Base-by-base conservation (phyloP, 768 basidiomycete species). In the Krasilnikovozyma curviuscula region DNA sequence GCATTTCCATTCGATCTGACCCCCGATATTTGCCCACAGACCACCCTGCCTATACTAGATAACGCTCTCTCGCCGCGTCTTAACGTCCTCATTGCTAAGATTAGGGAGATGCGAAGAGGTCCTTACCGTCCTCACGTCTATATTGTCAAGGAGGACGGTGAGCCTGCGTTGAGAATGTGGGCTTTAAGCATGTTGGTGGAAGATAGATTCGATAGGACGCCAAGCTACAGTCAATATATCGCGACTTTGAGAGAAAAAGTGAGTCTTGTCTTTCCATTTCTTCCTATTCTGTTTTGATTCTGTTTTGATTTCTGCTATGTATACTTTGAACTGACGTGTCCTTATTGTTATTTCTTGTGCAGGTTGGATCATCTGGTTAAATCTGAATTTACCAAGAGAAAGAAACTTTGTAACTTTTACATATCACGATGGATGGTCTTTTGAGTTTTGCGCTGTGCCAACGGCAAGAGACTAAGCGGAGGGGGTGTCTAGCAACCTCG, bases 131-230 rank as follows among this genome's bases (percentile, higher is more conserved):
- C 30, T 19, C 32, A 48, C n/a, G 35, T 41, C 19, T 98, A 95
- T 59, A 70, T 95, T 44, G 88, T 97, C 59, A 98, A 97, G 67
- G 88, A 95, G 63, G 93, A 98, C 56, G 91, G 88, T 51, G 93
- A 98, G 65, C 83, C 86, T 6, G 80, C 88, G 38, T 69, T 98
- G 59, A 72, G 89, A 52, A 72, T 88, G 50, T 98, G 93, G 93
- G 93, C 91, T 1, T 72, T 98, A 52, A 86, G 83, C 60, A 75
- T 76, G 58, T 74, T 98, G 55, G 81, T 97, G 56, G 91, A 97
- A 67, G 93, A 97, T 65, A 79, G 93, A 49, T 79, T 84, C 58
- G 93, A 98, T 63, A 78, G 83, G 52, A 69, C 85, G 60, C 88
- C 88, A 41, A 93, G 88, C 63, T 98, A 97, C 66, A 81, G 86